Conservation (phyloP, 1,139 yeast genomes). For the Suhomyces chickasaworum region DNA sequence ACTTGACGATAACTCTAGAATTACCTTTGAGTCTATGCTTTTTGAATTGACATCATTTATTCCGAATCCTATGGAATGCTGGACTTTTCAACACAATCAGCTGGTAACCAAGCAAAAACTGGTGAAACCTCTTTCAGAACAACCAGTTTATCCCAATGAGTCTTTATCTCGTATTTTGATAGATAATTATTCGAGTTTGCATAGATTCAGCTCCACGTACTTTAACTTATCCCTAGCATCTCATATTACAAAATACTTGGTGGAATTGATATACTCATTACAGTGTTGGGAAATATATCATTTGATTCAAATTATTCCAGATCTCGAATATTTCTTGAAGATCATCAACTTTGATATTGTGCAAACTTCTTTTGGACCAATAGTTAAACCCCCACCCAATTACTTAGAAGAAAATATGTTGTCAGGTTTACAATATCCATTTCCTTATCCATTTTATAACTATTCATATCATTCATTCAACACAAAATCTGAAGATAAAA, state of each 20-base stretch:
- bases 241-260: conserved; percentile 41
- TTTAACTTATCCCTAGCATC: conserved; percentile 42
- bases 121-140: neutral
- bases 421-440: conserved; percentile 49
- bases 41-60: conserved; percentile 32
- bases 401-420: conserved; percentile 39
- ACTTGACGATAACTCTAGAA: conserved; percentile 34
- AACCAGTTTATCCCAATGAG: conserved; percentile 35
- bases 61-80: conserved; percentile 23
- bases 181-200: conserved; percentile 39
- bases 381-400: conserved; percentile 46
- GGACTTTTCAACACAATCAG: conserved; percentile 15
- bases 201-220: conserved; percentile 36
- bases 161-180: conserved; percentile 41
- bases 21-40: conserved; percentile 31
- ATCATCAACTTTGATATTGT: conserved; percentile 40
- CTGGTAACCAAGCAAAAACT: conserved; percentile 7
- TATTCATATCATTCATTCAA: conserved; percentile 46
- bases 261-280: conserved; percentile 40
- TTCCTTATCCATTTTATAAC: conserved; percentile 51
- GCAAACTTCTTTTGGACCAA: conserved; percentile 42
- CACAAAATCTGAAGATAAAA: conserved; percentile 29
- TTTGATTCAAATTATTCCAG: conserved; percentile 36
- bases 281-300: conserved; percentile 53
- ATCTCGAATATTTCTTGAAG: conserved; percentile 36